Percentiles rank a stretch among this genome's conserved stretches.
Conservation (phyloP, 208 protist genomes). For the Sergeia podlipaevii region DNA sequence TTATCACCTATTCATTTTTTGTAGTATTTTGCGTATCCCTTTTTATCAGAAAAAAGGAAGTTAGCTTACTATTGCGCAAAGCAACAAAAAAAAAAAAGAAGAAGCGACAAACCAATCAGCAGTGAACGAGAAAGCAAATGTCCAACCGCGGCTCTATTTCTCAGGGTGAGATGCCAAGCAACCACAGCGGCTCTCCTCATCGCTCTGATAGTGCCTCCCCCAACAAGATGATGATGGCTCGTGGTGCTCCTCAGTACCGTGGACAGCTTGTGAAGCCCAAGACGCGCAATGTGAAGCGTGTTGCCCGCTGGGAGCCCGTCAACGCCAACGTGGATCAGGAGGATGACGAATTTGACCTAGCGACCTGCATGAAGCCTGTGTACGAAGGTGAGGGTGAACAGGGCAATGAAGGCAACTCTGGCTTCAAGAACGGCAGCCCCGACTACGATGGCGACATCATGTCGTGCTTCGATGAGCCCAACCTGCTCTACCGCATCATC, state of each 20-base stretch:
- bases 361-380: conserved; percentile 39
- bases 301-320: conserved; percentile 36
- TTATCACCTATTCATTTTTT: too few relatives aligned
- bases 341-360: conserved; percentile 81
- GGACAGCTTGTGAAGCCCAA: conserved; percentile 57
- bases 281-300: conserved; percentile 17
- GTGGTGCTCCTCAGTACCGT: conserved; percentile 13
- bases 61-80: too few relatives aligned
- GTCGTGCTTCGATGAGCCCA: conserved; percentile 81
- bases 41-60: too few relatives aligned
- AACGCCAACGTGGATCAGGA: conserved; percentile 37
- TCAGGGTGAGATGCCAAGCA: not conserved
- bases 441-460: conserved; percentile 58
- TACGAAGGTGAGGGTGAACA: conserved; percentile 16
- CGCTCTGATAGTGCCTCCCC: conserved; percentile 8
- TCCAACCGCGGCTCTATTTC: too few relatives aligned
- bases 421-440: conserved; percentile 70
- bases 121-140: too few relatives aligned
- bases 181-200: conserved; percentile 2
- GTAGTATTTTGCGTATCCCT: too few relatives aligned
- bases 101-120: too few relatives aligned
- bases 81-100: too few relatives aligned
- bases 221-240: conserved; percentile 8
- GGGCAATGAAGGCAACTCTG: conserved; percentile 3
- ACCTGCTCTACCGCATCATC: conserved; percentile 81